Evolutionary conservation across 169 alveolate species (phyloP).

Genomic region (Blepharisma undulans): DNA sequence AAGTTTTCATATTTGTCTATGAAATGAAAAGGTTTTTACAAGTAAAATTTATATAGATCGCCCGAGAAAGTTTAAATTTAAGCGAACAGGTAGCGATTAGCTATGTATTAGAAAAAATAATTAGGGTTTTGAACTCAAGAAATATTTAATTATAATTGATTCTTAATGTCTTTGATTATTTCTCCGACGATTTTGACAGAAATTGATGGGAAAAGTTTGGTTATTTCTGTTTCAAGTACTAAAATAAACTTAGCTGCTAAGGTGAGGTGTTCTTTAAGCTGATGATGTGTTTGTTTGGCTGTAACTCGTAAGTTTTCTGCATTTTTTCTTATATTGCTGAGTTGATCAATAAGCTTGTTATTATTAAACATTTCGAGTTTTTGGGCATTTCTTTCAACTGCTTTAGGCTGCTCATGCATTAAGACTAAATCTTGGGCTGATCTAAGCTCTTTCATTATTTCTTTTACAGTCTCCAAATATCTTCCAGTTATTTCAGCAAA

Average conservation of each 20-base stretch:
- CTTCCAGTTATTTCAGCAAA: constrained; percentile 1
- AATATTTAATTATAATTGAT: background rate
- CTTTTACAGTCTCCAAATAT: background rate
- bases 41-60: background rate
- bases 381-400: background rate
- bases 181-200: constrained; percentile 26
- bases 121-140: background rate
- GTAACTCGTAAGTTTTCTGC: background rate
- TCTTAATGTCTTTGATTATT: background rate
- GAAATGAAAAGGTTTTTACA: constrained; percentile 4
- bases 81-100: background rate
- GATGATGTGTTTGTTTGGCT: background rate
- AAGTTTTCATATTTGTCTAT: background rate
- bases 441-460: background rate
- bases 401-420: constrained; percentile 14
- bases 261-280: background rate
- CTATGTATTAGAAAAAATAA: background rate
- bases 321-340: background rate
- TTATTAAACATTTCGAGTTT: background rate
- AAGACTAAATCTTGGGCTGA: background rate
- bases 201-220: background rate
- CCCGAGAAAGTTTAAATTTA: background rate
- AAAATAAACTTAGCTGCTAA: background rate
- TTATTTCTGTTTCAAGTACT: background rate
- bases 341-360: background rate